Conservation (phyloP, 495 filamentous ascomycete genomes). For the Halenospora varia region DNA sequence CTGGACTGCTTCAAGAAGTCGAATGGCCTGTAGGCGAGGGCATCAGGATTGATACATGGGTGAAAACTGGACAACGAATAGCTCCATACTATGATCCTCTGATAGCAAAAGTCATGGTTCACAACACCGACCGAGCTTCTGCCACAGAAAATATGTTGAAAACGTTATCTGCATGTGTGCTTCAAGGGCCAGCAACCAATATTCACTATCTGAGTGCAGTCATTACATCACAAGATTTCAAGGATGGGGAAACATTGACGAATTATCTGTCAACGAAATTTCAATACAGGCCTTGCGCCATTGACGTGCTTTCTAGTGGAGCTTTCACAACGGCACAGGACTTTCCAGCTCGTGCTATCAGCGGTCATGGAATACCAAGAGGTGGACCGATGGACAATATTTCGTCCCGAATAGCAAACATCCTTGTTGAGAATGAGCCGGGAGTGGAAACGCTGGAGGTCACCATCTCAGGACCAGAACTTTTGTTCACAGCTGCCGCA, state of each 20-base stretch:
- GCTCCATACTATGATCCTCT: constrained; percentile 57
- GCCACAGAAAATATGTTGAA: constrained; percentile 41
- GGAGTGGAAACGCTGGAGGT: constrained; percentile 54
- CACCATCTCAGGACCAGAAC: constrained; percentile 54
- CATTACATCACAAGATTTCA: constrained; percentile 33
- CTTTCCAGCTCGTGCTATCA: constrained; percentile 47
- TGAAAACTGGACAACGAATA: constrained; percentile 49
- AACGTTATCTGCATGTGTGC: constrained; percentile 35
- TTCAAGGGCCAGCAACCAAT: constrained; percentile 56
- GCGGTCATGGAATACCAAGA: constrained; percentile 46
- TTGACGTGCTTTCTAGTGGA: constrained; percentile 44
- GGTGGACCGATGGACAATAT: constrained; percentile 55
- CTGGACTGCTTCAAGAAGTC: constrained; percentile 53
- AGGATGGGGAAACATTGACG: constrained; percentile 47
- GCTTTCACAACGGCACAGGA: constrained; percentile 57
- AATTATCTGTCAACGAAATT: constrained; percentile 46
- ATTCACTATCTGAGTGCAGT: constrained; percentile 50
- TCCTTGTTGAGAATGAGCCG: constrained; percentile 51
- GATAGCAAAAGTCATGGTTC: constrained; percentile 59
- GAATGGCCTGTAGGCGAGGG: constrained; percentile 41
- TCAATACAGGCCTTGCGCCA: constrained; percentile 42
- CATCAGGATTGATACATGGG: constrained; percentile 59
- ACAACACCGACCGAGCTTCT: constrained; percentile 36
- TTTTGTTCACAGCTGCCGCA: constrained; percentile 46
- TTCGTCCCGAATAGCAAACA: constrained; percentile 49